Evolutionary conservation across 2,329 filamentous ascomycete species (phyloP).

Genomic region (Fusarium pininemorale): DNA sequence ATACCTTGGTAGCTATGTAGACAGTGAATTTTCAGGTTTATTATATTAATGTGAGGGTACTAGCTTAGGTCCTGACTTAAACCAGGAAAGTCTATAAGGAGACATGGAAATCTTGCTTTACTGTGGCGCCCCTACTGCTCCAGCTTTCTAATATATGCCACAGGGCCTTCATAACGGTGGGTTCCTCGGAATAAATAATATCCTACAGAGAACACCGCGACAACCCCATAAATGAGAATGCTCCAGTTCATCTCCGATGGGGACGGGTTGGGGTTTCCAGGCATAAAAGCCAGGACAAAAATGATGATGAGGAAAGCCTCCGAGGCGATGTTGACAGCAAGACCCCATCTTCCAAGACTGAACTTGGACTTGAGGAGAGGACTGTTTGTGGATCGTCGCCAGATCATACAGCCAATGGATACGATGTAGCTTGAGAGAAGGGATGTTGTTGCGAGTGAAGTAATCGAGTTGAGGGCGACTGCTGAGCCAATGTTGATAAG

Average conservation of each 20-base stretch:
- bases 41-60: not conserved
- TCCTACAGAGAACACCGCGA: slow-evolving; percentile 10
- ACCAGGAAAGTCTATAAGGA: fast-evolving
- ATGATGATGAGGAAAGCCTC: slow-evolving; percentile 30
- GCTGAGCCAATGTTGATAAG: slow-evolving; percentile 38
- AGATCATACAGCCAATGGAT: slow-evolving; percentile 38
- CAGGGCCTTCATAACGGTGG: slow-evolving; percentile 30
- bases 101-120: too few relatives aligned
- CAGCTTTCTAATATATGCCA: slow-evolving; percentile 25
- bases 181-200: slow-evolving; percentile 32
- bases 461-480: slow-evolving; percentile 30
- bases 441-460: slow-evolving; percentile 27
- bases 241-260: slow-evolving; percentile 37
- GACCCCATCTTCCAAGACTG: slow-evolving; percentile 26
- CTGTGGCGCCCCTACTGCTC: not conserved
- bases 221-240: slow-evolving; percentile 21
- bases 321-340: slow-evolving; percentile 28
- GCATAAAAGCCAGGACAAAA: slow-evolving; percentile 37
- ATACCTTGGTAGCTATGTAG: too few relatives aligned
- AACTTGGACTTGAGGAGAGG: slow-evolving; percentile 31
- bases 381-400: slow-evolving; percentile 24
- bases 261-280: slow-evolving; percentile 25
- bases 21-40: not conserved
- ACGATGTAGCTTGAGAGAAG: slow-evolving; percentile 37
- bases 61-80: not conserved